Conservation (phyloP, 1,139 yeast genomes). For the Hyphopichia buzzinii region DNA sequence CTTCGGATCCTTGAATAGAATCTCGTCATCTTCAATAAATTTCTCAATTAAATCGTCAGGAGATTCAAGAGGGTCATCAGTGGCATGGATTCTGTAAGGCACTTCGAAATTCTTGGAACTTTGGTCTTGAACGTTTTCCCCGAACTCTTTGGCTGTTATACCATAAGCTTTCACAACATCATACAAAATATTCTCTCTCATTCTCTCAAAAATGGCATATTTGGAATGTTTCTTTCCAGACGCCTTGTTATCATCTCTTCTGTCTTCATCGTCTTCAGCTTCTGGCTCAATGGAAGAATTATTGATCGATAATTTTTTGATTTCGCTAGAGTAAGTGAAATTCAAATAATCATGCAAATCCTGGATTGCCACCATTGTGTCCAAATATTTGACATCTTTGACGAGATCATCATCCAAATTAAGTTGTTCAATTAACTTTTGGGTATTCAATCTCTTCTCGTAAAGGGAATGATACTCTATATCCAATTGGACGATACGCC, state of each 20-base stretch:
- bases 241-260: constrained; percentile 12
- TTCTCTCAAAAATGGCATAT: constrained; percentile 71
- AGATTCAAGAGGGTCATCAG: constrained; percentile 66
- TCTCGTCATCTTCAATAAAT: constrained; percentile 52
- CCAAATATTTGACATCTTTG: constrained; percentile 57
- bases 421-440: constrained; percentile 55
- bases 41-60: constrained; percentile 67
- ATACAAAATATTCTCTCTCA: constrained; percentile 65
- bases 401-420: constrained; percentile 56
- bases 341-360: constrained; percentile 83
- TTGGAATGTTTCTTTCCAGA: constrained; percentile 64
- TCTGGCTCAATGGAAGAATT: constrained; percentile 17
- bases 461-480: constrained; percentile 84
- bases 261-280: constrained; percentile 14
- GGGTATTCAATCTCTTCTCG: constrained; percentile 68
- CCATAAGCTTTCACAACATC: constrained; percentile 74
- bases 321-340: constrained; percentile 74
- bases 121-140: constrained; percentile 76
- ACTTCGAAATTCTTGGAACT: constrained; percentile 43
- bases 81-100: constrained; percentile 65
- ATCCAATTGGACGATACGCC: constrained; percentile 87
- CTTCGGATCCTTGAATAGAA: constrained; percentile 56
- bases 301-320: constrained; percentile 44
- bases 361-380: constrained; percentile 75
- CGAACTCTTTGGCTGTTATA: constrained; percentile 73